Conservation (phyloP, 306 rosid species). For the Quercus wislizeni region DNA sequence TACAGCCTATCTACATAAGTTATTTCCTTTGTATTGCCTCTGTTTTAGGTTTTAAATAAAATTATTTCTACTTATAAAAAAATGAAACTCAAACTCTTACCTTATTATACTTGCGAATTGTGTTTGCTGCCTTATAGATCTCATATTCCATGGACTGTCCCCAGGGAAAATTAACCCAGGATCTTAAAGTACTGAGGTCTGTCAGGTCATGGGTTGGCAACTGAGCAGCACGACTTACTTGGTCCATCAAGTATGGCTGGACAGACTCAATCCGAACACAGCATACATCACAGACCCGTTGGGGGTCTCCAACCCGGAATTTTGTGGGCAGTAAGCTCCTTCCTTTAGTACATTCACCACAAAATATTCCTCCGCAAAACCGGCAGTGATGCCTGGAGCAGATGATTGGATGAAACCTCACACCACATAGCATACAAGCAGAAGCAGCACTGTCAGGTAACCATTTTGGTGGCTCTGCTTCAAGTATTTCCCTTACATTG, state of each 20-base stretch:
- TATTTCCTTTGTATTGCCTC: no score
- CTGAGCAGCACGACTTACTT: conserved; percentile 93
- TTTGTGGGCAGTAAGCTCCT: conserved; percentile 82
- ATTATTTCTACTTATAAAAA: no score
- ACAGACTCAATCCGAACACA: conserved; percentile 84
- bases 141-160: conserved; percentile 93
- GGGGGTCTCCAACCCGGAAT: conserved; percentile 75
- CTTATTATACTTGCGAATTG: conserved; percentile 64
- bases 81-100: conserved; percentile 25
- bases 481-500: conserved; percentile 62
- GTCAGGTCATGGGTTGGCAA: conserved; percentile 84
- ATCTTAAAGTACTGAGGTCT: conserved; percentile 88
- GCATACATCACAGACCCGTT: conserved; percentile 94
- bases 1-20: no score
- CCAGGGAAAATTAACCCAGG: conserved; percentile 96
- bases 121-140: conserved; percentile 84
- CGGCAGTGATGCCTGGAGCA: conserved; percentile 96
- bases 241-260: conserved; percentile 86
- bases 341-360: conserved; percentile 88
- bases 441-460: conserved; percentile 87
- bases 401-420: conserved; percentile 92
- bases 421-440: conserved; percentile 91
- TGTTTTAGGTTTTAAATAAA: no score
- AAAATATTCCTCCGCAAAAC: conserved; percentile 96
- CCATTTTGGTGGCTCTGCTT: conserved; percentile 94